Evolutionary conservation across 495 filamentous ascomycete species (phyloP).

Genomic region (Trichodelitschia bisporula): DNA sequence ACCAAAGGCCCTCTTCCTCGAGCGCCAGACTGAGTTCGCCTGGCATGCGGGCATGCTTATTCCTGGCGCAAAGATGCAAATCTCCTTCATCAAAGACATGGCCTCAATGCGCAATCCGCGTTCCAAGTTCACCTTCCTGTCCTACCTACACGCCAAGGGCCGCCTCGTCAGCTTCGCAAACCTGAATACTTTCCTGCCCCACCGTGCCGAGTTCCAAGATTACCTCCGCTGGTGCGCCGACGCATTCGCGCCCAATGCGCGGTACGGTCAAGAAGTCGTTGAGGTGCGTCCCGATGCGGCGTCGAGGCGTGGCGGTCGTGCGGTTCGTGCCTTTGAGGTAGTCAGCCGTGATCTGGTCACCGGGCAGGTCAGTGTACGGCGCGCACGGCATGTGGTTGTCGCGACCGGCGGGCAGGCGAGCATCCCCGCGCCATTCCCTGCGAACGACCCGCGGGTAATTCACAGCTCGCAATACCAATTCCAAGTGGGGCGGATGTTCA

Average conservation of each 20-base stretch:
- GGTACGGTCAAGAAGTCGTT: conserved; percentile 53
- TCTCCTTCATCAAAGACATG: conserved; percentile 91
- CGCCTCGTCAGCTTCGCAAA: conserved; percentile 78
- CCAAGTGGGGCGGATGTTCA: conserved; percentile 30
- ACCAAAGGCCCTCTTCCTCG: conserved; percentile 62
- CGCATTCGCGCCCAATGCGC: conserved; percentile 54
- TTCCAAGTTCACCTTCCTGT: conserved; percentile 85
- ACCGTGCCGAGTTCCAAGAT: conserved; percentile 76
- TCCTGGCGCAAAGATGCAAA: conserved; percentile 86
- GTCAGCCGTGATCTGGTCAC: conserved; percentile 25
- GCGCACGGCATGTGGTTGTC: conserved; percentile 60
- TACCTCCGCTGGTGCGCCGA: conserved; percentile 83
- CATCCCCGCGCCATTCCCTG: conserved; percentile 41
- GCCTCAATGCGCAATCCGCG: conserved; percentile 70
- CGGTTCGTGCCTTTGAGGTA: conserved; percentile 29
- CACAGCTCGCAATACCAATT: conserved; percentile 80
- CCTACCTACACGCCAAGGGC: conserved; percentile 60
- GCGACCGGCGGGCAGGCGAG: conserved; percentile 63
- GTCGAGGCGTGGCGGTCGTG: conserved; percentile 10
- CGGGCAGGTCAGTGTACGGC: conserved; percentile 25
- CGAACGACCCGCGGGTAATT: conserved; percentile 37
- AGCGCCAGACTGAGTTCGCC: conserved; percentile 58
- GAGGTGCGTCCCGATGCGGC: conserved; percentile 24
- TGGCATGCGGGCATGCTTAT: conserved; percentile 96
- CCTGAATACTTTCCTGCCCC: conserved; percentile 65